Base-by-base conservation (phyloP, 2,329 filamentous ascomycete genomes). In the Neonectria hederae region DNA sequence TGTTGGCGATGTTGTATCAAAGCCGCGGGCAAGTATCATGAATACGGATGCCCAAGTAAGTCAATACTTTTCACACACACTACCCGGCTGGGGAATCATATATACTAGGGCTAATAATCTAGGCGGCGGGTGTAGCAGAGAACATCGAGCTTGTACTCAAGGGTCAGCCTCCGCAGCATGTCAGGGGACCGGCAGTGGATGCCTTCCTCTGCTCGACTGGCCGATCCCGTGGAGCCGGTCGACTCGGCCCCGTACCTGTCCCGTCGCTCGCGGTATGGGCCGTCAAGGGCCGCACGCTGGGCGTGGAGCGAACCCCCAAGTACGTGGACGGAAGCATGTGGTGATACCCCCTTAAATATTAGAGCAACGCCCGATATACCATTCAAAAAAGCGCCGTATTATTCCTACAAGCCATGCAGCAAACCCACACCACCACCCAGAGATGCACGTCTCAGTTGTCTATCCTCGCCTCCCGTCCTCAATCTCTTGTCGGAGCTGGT, bases 401-500 rank as follows among this genome's bases (percentile, higher is more conserved):
- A 70, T 72, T 74, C 65, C 69, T 70, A 74, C 65, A 73, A 69
- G 54, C 64, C 62, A 68, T 59, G 56, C 59, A 55, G 62, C 26
- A 65, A 63, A 63, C 26, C 54, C 66, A 65, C 56, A 49, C 43
- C 49, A 62, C 64, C 62, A 48, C 51, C 63, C 54, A 53, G 54
- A 40, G 19, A 64, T 61, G 62, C 59, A 58, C 59, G 49, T 32
- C 62, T 35, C 58, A 42, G n/a, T n/a, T 42, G 43, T 84, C 78
- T 82, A 81, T 65, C 84, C 82, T 63, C 82, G 82, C 83, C 92
- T 96, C 86, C 95, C 94, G 22, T 93, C 90, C 74, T 97, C 94
- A 79, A 98, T 91, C 81, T 97, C 90, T 76, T 88, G 84, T 79
- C 89, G 87, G 76, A 98, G 76, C 77, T 93, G 91, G 52, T 91